phyloP scores from a whole-genome alignment of 305 asterid genomes.

The Lippia alba region DNA sequence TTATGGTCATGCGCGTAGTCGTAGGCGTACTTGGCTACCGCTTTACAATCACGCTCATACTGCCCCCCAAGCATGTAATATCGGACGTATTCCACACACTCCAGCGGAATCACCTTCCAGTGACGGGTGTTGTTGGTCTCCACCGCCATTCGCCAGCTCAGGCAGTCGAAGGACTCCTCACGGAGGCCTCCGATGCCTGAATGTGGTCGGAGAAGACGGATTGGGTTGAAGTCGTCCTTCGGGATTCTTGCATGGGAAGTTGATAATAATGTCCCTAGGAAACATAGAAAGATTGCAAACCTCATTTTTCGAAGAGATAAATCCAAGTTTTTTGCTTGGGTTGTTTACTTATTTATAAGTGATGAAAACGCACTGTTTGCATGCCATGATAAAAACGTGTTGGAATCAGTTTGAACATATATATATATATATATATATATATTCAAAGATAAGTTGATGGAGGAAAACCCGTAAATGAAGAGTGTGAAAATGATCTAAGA shows the following conservation, averaged over 20 bases:
- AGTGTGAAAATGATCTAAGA: too few species aligned
- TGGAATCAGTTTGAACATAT: too few species aligned
- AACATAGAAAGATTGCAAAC: background rate
- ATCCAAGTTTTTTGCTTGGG: background rate
- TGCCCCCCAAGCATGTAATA: slow-evolving; percentile 59
- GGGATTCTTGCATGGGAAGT: slow-evolving; percentile 22
- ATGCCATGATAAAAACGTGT: too few species aligned
- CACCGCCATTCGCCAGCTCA: slow-evolving; percentile 54
- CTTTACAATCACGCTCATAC: slow-evolving; percentile 48
- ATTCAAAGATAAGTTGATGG: too few species aligned
- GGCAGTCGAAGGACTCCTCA: slow-evolving; percentile 40
- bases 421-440: too few species aligned
- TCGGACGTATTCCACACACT: slow-evolving; percentile 51
- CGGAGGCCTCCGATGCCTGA: slow-evolving; percentile 28
- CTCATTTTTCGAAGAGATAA: slow-evolving; percentile 4
- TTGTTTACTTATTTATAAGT: too few species aligned
- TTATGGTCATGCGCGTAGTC: slow-evolving; percentile 38
- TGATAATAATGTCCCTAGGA: slow-evolving; percentile 17
- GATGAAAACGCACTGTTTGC: too few species aligned
- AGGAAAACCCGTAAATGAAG: too few species aligned
- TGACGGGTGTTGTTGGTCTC: slow-evolving; percentile 47
- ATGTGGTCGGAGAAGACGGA: slow-evolving; percentile 44
- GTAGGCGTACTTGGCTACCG: slow-evolving; percentile 47
- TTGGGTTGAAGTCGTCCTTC: slow-evolving; percentile 2
- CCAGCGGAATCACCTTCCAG: slow-evolving; percentile 47